These are phyloP conservation scores for Aspergillus affinis DNA, from an alignment of 495 filamentous ascomycete genomes.

Conservation along the genomic window DNA sequence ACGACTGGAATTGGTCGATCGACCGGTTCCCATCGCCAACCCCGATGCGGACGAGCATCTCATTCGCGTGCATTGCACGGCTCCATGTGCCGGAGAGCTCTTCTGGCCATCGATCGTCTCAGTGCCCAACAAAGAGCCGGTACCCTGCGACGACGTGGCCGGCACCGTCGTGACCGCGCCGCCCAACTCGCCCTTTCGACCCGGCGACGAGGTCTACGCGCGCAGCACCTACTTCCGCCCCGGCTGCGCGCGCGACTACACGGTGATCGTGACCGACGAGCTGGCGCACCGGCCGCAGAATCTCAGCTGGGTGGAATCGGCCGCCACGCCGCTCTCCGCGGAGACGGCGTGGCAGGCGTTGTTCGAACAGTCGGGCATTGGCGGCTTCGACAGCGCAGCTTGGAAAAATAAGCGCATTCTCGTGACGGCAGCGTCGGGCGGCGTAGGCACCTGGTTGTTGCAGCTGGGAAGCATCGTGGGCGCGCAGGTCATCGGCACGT, in stretches of 20 bases:
- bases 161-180: slow-evolving; percentile 47
- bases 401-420: slow-evolving; percentile 42
- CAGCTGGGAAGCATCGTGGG: slow-evolving; percentile 52
- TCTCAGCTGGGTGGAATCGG: slow-evolving; percentile 46
- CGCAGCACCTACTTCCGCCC: slow-evolving; percentile 40
- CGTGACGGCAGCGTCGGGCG: slow-evolving; percentile 50
- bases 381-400: slow-evolving; percentile 4
- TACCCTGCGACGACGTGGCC: slow-evolving; percentile 54
- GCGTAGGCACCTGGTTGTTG: slow-evolving; percentile 56
- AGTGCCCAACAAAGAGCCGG: slow-evolving; percentile 18
- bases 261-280: slow-evolving; percentile 46
- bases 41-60: slow-evolving; percentile 41
- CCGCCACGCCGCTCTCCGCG: slow-evolving; percentile 46
- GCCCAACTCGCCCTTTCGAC: slow-evolving; percentile 40
- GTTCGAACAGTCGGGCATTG: slow-evolving; percentile 40
- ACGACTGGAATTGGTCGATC: slow-evolving; percentile 9
- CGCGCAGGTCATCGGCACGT: slow-evolving; percentile 40
- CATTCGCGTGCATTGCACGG: slow-evolving; percentile 48
- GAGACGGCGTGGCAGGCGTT: slow-evolving; percentile 54
- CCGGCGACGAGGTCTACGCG: slow-evolving; percentile 51
- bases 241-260: slow-evolving; percentile 45
- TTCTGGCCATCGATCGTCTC: slow-evolving; percentile 45
- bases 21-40: slow-evolving; percentile 25
- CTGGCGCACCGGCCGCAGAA: slow-evolving; percentile 38
- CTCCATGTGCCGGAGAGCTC: slow-evolving; percentile 56